A percentile compares a stretch with the other conserved stretches of the same genome.
Conservation (phyloP, 2,329 filamentous ascomycete species). For the Cercospora janseana region DNA sequence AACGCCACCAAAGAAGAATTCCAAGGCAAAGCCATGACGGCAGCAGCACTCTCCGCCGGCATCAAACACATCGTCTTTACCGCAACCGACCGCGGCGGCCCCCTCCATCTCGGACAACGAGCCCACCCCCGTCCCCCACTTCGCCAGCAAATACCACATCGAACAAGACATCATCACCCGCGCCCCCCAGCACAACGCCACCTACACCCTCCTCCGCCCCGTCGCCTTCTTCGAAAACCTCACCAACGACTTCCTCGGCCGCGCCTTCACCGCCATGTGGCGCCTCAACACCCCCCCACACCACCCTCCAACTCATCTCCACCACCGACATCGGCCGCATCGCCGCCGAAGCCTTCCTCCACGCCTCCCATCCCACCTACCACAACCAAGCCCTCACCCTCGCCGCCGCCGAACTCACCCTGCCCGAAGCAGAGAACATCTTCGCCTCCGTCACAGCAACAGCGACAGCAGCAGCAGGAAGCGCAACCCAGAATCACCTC, state of each 20-base stretch:
- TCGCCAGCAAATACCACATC: slow-evolving; percentile 59
- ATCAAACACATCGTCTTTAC: slow-evolving; percentile 64
- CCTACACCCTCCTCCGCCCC: slow-evolving; percentile 62
- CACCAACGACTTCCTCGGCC: slow-evolving; percentile 47
- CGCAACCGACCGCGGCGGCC: slow-evolving; percentile 56
- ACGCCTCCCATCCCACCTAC: slow-evolving; percentile 43
- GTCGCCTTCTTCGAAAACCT: slow-evolving; percentile 64
- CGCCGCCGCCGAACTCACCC: slow-evolving; percentile 54
- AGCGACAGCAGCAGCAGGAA: too few relatives aligned
- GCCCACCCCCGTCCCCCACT: slow-evolving; percentile 60
- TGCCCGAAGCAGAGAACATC: slow-evolving; percentile 45
- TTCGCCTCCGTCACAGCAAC: slow-evolving; percentile 50
- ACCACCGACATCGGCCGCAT: slow-evolving; percentile 48
- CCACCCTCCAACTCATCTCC: slow-evolving; percentile 41
- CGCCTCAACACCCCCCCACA: slow-evolving; percentile 31
- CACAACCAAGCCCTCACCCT: slow-evolving; percentile 48
- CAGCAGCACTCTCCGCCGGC: slow-evolving; percentile 54
- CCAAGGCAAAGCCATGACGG: slow-evolving; percentile 60
- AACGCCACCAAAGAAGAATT: slow-evolving; percentile 45
- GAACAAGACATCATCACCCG: slow-evolving; percentile 58
- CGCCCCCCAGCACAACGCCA: slow-evolving; percentile 45
- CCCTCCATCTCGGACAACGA: slow-evolving; percentile 49
- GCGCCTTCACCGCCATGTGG: slow-evolving; percentile 50
- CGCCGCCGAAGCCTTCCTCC: slow-evolving; percentile 50
- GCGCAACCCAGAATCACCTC: too few relatives aligned